Conservation (phyloP, 805 yeast genomes). For the Naumovozyma dairenensis region DNA sequence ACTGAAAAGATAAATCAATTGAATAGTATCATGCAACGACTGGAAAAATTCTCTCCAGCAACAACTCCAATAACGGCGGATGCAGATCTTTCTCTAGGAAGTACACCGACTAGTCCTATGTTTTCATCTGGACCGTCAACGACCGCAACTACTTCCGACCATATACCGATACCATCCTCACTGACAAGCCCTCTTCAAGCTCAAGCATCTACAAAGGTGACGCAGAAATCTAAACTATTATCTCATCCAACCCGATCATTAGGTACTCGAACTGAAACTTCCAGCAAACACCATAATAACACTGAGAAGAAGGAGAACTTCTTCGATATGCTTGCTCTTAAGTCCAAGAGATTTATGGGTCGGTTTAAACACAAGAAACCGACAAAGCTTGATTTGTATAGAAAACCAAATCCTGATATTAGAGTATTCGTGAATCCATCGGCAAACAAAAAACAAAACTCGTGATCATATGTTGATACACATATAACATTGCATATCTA, state of each 20-base stretch:
- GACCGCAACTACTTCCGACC: too few relatives aligned
- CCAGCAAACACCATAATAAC: too few relatives aligned
- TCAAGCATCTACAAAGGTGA: too few relatives aligned
- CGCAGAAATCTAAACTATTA: too few relatives aligned
- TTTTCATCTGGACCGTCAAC: too few relatives aligned
- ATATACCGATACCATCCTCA: too few relatives aligned
- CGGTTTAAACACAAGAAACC: conserved; percentile 5
- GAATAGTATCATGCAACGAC: conserved; percentile 4
- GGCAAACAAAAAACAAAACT: too few relatives aligned
- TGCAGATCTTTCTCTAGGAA: not conserved
- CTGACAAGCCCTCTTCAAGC: too few relatives aligned
- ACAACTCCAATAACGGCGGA: conserved; percentile 3
- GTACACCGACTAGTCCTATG: not conserved
- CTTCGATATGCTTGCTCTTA: not conserved
- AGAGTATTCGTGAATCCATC: not conserved
- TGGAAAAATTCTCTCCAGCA: conserved; percentile 3
- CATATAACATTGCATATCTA: too few relatives aligned
- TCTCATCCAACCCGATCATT: too few relatives aligned
- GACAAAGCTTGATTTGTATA: conserved; percentile 4
- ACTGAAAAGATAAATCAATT: conserved; percentile 7
- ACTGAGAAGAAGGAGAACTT: not conserved
- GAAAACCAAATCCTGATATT: conserved; percentile 5
- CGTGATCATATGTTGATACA: too few relatives aligned
- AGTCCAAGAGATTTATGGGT: conserved; percentile 3
- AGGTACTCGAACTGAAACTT: too few relatives aligned